Percentiles rank a stretch among this genome's conserved stretches.
These are phyloP conservation scores for Aureobasidium sp. DNA, from an alignment of 2,329 filamentous ascomycete genomes.

Conservation along the genomic window DNA sequence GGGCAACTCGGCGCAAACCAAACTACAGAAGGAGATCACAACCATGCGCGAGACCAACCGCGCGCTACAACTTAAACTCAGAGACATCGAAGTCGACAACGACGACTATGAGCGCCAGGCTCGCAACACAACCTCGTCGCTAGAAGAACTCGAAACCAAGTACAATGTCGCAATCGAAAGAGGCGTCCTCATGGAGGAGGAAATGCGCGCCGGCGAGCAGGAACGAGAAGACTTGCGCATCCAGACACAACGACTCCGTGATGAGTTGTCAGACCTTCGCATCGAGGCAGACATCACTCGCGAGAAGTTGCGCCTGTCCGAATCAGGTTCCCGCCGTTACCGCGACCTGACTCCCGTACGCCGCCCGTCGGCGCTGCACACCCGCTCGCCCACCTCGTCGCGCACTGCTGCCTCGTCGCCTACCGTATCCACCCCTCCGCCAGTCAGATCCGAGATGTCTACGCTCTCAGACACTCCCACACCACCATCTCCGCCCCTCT, in stretches of 20 bases:
- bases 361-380: not conserved
- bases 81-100: constrained; percentile 95
- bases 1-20: constrained; percentile 74
- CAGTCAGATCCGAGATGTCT: constrained; percentile 54
- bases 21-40: constrained; percentile 92
- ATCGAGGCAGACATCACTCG: constrained; percentile 92
- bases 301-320: constrained; percentile 78
- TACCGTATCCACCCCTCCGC: constrained; percentile 80
- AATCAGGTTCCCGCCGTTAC: constrained; percentile 28
- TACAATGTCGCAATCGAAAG: constrained; percentile 93
- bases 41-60: constrained; percentile 78
- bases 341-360: constrained; percentile 20
- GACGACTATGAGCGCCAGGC: constrained; percentile 97
- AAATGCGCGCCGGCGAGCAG: constrained; percentile 83
- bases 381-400: constrained; percentile 63
- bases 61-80: constrained; percentile 71
- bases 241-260: constrained; percentile 79
- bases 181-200: constrained; percentile 87
- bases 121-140: constrained; percentile 86
- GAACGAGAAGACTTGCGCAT: constrained; percentile 86
- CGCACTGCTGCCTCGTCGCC: constrained; percentile 82
- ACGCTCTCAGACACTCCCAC: constrained; percentile 63
- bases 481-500: constrained; percentile 89
- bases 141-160: constrained; percentile 95
- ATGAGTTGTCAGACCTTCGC: constrained; percentile 87